These are phyloP conservation scores for Phytophthora sp. DNA, from an alignment of 352 stramenopile genomes.

Conservation along the genomic window DNA sequence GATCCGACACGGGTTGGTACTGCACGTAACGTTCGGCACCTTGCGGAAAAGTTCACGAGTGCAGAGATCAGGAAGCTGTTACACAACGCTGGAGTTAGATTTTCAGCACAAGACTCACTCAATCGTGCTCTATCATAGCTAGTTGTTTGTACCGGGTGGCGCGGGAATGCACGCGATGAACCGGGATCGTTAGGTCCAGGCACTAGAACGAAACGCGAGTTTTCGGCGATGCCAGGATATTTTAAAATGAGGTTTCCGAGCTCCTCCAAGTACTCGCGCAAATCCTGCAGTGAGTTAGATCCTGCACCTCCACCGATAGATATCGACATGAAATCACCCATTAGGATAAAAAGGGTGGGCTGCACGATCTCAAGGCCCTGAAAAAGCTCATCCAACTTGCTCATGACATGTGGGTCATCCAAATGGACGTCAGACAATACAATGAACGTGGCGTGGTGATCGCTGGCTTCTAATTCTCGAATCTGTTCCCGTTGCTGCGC, in stretches of 20 bases:
- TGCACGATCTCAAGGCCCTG: slow-evolving; percentile 81
- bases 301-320: slow-evolving; percentile 74
- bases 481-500: slow-evolving; percentile 85
- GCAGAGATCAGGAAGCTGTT: slow-evolving; percentile 70
- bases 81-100: slow-evolving; percentile 2
- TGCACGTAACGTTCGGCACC: slow-evolving; percentile 82
- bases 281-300: slow-evolving; percentile 75
- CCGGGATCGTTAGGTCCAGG: slow-evolving; percentile 93
- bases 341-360: slow-evolving; percentile 91
- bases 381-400: slow-evolving; percentile 91
- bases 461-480: slow-evolving; percentile 71
- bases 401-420: slow-evolving; percentile 91
- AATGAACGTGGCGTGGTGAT: slow-evolving; percentile 92
- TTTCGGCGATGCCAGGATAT: slow-evolving; percentile 78
- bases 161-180: slow-evolving; percentile 79
- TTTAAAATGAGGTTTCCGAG: slow-evolving; percentile 91
- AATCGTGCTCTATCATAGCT: neutral
- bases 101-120: too few species aligned
- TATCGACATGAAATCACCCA: slow-evolving; percentile 93
- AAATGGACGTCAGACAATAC: slow-evolving; percentile 94
- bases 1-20: slow-evolving; percentile 93
- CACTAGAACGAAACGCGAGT: slow-evolving; percentile 92
- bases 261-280: slow-evolving; percentile 90
- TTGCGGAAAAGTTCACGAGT: slow-evolving; percentile 71
- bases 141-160: slow-evolving; percentile 60